Conservation (phyloP, 495 filamentous ascomycete species). For the Aspergillus hancockii region DNA sequence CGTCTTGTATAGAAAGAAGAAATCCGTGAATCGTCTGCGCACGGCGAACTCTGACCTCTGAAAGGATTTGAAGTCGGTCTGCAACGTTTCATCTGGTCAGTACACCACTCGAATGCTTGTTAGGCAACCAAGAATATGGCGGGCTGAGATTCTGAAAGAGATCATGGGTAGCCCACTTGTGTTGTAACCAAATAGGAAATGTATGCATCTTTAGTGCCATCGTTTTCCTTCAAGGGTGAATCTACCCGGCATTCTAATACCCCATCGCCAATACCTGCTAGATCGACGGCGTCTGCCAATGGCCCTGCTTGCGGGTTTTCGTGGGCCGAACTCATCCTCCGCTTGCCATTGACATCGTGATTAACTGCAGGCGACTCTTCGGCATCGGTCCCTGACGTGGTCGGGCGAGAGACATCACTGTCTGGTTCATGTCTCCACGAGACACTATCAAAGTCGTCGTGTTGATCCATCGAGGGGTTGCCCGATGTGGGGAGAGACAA, state of each 20-base stretch:
- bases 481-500: slow-evolving; percentile 5
- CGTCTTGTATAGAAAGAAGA: slow-evolving; percentile 93
- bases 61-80: slow-evolving; percentile 95
- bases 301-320: slow-evolving; percentile 54
- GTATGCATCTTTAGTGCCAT: slow-evolving; percentile 97
- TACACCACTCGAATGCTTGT: not conserved
- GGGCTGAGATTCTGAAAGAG: slow-evolving; percentile 3
- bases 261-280: slow-evolving; percentile 73
- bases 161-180: slow-evolving; percentile 67
- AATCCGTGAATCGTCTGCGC: slow-evolving; percentile 93
- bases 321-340: slow-evolving; percentile 48
- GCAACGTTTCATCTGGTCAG: slow-evolving; percentile 18
- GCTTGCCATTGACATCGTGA: slow-evolving; percentile 53
- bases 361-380: slow-evolving; percentile 34
- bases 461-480: slow-evolving; percentile 46
- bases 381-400: slow-evolving; percentile 44
- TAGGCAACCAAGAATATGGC: slow-evolving; percentile 14
- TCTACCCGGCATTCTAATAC: slow-evolving; percentile 80
- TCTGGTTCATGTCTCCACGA: slow-evolving; percentile 58
- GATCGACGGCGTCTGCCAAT: slow-evolving; percentile 58
- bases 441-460: slow-evolving; percentile 61
- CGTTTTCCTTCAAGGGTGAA: slow-evolving; percentile 84
- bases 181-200: slow-evolving; percentile 94
- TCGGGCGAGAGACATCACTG: slow-evolving; percentile 51
- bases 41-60: slow-evolving; percentile 73